Base-by-base conservation (phyloP, 2,329 filamentous ascomycete genomes). In the Plenodomus tracheiphilus region DNA sequence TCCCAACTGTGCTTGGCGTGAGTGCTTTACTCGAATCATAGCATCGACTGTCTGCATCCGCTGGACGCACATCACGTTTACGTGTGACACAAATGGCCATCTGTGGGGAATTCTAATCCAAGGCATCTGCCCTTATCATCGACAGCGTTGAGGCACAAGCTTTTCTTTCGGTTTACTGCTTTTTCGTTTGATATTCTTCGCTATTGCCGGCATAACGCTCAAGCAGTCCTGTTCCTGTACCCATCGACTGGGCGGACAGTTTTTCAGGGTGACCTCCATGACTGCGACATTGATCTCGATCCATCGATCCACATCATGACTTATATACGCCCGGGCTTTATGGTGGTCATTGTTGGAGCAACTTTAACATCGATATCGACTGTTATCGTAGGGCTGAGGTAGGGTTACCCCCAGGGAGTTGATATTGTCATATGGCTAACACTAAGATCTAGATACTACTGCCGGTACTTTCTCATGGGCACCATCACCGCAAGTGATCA, bases 301-400 rank as follows among this genome's bases (percentile, higher is more conserved):
- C 28, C 7, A 10, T 32, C 28, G 28, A n/a, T 20, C 22, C 37
- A 28, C 20, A 20, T 30, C 11, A 32, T 32, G 32, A 66, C 68
- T 65, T 71, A 56, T 46, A 35, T 69, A 16, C 58, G 67, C 22
- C 65, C 68, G 20, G 68, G 68, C 20, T 65, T 61, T 35, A 56
- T 71, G 22, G 69, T 71, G 51, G 62, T 69, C 46, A 65, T 71
- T 40, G 65, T 69, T 15, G 66, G 66, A 34, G 48, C 58, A 30
- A 67, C 60, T n/a, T 54, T 71, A 54, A 71, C 69, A n/a, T 61
- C 62, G 32, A 34, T 70, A 21, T 70, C 68, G n/a, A 71, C 66
- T 6, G 47, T 71, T 13, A 51, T 71, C 11, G 62, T 71, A 37
- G 58, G 45, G 0, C 46, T 70, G 35, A 65, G 68, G 68, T 71